phyloP scores from a whole-genome alignment of 768 basidiomycete species.

The Royoungia palumana region DNA sequence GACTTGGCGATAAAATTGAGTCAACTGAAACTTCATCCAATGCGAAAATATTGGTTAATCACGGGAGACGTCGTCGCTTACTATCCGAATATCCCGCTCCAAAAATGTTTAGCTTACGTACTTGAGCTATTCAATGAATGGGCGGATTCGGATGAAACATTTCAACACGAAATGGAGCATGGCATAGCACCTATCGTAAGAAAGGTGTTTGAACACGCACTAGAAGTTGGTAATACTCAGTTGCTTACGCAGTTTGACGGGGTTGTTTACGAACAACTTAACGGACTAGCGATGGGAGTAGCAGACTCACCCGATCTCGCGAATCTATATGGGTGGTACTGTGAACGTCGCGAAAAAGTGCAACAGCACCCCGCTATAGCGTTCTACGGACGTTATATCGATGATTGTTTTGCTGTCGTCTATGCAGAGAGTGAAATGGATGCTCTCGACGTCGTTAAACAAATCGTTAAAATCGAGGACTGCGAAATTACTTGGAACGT shows the following conservation, averaged over 20 bases:
- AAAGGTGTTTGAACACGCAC: neutral
- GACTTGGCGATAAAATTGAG: slow-evolving; percentile 15
- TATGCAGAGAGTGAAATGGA: neutral
- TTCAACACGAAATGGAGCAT: no score
- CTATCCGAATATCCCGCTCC: slow-evolving; percentile 1
- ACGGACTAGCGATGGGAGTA: slow-evolving; percentile 8
- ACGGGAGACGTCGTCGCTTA: slow-evolving; percentile 8
- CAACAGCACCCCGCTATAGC: neutral
- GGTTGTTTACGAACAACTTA: neutral
- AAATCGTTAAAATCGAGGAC: neutral
- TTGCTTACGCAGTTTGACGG: slow-evolving; percentile 4
- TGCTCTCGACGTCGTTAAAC: neutral
- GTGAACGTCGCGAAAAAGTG: neutral
- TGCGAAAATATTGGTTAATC: neutral
- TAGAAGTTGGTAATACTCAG: neutral
- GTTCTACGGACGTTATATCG: slow-evolving; percentile 7
- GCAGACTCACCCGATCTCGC: slow-evolving; percentile 13
- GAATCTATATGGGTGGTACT: slow-evolving; percentile 5
- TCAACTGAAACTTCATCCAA: neutral
- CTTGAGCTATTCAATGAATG: neutral
- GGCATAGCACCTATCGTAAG: neutral
- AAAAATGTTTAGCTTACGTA: neutral
- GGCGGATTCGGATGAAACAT: no score
- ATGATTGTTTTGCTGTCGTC: slow-evolving; percentile 1
- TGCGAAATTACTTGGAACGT: neutral